Evolutionary conservation across 1,284 basidiomycete genomes (phyloP).

Genomic region (Entoloma clypeatum): DNA sequence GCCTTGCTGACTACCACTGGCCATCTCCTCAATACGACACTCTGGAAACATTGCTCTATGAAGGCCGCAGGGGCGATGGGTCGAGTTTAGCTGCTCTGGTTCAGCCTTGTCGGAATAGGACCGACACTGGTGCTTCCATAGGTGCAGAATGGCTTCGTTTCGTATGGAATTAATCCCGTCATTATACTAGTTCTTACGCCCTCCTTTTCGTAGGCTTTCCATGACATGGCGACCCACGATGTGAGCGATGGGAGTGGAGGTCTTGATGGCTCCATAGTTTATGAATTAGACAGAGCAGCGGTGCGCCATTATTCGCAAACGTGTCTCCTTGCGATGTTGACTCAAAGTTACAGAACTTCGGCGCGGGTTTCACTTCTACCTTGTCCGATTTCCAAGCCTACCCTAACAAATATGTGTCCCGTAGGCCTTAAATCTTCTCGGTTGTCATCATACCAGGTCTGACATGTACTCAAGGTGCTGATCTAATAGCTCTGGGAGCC

Average conservation of each 20-base stretch:
- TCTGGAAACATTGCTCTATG: conserved; percentile 39
- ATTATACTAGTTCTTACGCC: neutral
- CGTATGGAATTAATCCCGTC: conserved; percentile 22
- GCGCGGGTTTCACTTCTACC: conserved; percentile 26
- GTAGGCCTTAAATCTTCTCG: conserved; percentile 24
- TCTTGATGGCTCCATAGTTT: conserved; percentile 31
- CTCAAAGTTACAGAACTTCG: conserved; percentile 21
- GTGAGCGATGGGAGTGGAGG: conserved; percentile 28
- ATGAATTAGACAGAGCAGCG: conserved; percentile 26
- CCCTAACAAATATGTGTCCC: conserved; percentile 38
- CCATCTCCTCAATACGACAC: conserved; percentile 42
- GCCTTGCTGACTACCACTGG: conserved; percentile 34
- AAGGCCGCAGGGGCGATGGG: conserved; percentile 38
- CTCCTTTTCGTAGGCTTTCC: conserved; percentile 21
- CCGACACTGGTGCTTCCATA: conserved; percentile 35
- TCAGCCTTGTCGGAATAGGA: conserved; percentile 37
- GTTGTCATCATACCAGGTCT: neutral
- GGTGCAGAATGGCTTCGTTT: conserved; percentile 44
- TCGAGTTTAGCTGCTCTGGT: conserved; percentile 39
- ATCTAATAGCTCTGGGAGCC: conserved; percentile 27
- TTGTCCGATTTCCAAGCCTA: conserved; percentile 37
- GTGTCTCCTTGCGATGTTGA: neutral
- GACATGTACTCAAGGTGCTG: conserved; percentile 21
- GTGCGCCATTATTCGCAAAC: conserved; percentile 12
- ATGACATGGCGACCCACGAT: conserved; percentile 30